These are phyloP conservation scores for Lagenidium giganteum DNA, from an alignment of 352 stramenopile genomes.

Conservation along the genomic window DNA sequence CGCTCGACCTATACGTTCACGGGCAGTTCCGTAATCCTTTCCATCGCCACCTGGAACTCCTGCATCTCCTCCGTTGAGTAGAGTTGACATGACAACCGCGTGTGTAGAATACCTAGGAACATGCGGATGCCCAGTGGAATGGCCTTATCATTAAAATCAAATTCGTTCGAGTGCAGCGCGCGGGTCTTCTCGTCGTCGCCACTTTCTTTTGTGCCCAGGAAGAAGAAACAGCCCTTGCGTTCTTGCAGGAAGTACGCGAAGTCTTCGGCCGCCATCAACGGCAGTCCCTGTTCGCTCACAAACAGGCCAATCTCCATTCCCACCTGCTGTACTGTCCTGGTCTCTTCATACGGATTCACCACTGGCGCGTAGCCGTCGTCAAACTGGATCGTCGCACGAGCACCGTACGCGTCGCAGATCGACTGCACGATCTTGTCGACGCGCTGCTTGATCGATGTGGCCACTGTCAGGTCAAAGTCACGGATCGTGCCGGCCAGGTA, in stretches of 20 bases:
- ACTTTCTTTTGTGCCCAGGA: conserved; percentile 75
- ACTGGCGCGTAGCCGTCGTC: conserved; percentile 70
- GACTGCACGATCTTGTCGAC: conserved; percentile 83
- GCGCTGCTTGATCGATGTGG: conserved; percentile 75
- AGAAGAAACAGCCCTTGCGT: conserved; percentile 83
- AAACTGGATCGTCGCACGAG: conserved; percentile 56
- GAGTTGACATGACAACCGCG: conserved; percentile 56
- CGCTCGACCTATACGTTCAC: neutral
- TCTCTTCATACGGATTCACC: conserved; percentile 77
- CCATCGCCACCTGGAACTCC: conserved; percentile 72
- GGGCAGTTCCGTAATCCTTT: conserved; percentile 42
- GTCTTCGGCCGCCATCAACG: conserved; percentile 94
- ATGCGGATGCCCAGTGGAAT: conserved; percentile 76
- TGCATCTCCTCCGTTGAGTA: conserved; percentile 70
- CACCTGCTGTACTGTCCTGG: conserved; percentile 70
- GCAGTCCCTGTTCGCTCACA: conserved; percentile 71
- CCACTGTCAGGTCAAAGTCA: conserved; percentile 84
- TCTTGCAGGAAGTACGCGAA: conserved; percentile 90
- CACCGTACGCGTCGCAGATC: conserved; percentile 81
- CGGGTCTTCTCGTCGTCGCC: conserved; percentile 45
- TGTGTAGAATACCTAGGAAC: conserved; percentile 70
- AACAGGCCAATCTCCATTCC: conserved; percentile 63
- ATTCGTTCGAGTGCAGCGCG: conserved; percentile 74
- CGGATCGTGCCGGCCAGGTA: conserved; percentile 90
- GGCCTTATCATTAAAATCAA: conserved; percentile 84